These are phyloP conservation scores for Eurotiales sp. DNA, from an alignment of 2,329 filamentous ascomycete species.

Conservation along the genomic window DNA sequence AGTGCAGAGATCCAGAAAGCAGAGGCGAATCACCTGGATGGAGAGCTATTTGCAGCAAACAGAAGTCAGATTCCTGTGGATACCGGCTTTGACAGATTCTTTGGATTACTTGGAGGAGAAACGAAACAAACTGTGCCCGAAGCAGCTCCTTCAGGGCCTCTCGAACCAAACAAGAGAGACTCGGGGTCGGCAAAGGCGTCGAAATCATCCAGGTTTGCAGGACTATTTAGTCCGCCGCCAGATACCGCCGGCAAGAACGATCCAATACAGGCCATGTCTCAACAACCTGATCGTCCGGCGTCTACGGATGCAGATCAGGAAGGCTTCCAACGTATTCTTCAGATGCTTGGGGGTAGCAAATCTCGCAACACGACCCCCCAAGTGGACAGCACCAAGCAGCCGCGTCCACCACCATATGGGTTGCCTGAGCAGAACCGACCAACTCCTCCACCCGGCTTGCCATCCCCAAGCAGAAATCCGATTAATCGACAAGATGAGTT, in stretches of 20 bases:
- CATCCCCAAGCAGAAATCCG: slow-evolving; percentile 26
- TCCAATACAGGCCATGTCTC: slow-evolving; percentile 18
- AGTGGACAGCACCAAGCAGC: slow-evolving; percentile 30
- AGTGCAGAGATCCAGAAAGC: slow-evolving; percentile 29
- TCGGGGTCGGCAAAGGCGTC: slow-evolving; percentile 46
- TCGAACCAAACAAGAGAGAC: slow-evolving; percentile 42
- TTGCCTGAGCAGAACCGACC: slow-evolving; percentile 28
- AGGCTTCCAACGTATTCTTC: slow-evolving; percentile 76
- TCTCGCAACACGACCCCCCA: slow-evolving; percentile 45
- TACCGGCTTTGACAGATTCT: slow-evolving; percentile 71
- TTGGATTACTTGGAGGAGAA: slow-evolving; percentile 58
- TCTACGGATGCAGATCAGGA: slow-evolving; percentile 68
- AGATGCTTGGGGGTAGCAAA: slow-evolving; percentile 66
- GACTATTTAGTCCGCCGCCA: slow-evolving; percentile 64
- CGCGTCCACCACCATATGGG: slow-evolving; percentile 27
- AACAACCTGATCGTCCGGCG: slow-evolving; percentile 36
- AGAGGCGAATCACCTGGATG: slow-evolving; percentile 40
- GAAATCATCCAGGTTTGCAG: slow-evolving; percentile 82
- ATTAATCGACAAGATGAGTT: slow-evolving; percentile 29
- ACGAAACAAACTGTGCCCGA: slow-evolving; percentile 39
- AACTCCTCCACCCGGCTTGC: slow-evolving; percentile 19
- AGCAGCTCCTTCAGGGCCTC: slow-evolving; percentile 35
- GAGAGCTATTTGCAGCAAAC: slow-evolving; percentile 51
- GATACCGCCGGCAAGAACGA: slow-evolving; percentile 49
- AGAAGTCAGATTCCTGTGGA: slow-evolving; percentile 63